Evolutionary conservation across 1,284 basidiomycete species (phyloP).

Genomic region (Melampsora americana): DNA sequence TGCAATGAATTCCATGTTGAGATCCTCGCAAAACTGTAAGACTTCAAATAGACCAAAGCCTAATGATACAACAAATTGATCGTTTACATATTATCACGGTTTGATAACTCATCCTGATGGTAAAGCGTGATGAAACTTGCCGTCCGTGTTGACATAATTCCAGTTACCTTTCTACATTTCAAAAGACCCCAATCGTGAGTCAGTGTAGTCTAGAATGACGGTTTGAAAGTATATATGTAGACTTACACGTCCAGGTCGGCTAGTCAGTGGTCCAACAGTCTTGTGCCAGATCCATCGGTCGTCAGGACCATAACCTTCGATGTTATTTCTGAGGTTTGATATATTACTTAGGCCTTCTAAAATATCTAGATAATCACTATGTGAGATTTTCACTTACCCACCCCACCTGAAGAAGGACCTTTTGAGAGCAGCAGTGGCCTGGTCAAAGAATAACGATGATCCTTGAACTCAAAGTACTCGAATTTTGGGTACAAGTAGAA

Average conservation of each 20-base stretch:
- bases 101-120: no score
- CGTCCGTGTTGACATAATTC: not conserved
- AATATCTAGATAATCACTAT: not conserved
- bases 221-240: not conserved
- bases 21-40: not conserved
- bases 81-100: no score
- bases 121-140: not conserved
- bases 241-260: not conserved
- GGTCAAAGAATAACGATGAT: no score
- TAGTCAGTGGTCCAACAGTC: not conserved
- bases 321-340: not conserved
- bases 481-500: no score
- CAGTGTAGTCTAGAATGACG: not conserved
- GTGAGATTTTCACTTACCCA: no score
- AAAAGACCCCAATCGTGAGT: not conserved
- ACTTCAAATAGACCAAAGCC: not conserved
- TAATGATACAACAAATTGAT: no score
- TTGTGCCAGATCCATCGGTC: not conserved
- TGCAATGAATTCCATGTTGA: constrained; percentile 8
- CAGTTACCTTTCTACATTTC: not conserved
- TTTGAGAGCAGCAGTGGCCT: constrained; percentile 5
- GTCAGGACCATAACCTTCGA: not conserved
- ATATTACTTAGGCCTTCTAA: not conserved
- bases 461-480: no score
- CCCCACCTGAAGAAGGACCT: not conserved